phyloP scores from a whole-genome alignment of 495 filamentous ascomycete species.

The Pseudomonodictys pantanalensis region DNA sequence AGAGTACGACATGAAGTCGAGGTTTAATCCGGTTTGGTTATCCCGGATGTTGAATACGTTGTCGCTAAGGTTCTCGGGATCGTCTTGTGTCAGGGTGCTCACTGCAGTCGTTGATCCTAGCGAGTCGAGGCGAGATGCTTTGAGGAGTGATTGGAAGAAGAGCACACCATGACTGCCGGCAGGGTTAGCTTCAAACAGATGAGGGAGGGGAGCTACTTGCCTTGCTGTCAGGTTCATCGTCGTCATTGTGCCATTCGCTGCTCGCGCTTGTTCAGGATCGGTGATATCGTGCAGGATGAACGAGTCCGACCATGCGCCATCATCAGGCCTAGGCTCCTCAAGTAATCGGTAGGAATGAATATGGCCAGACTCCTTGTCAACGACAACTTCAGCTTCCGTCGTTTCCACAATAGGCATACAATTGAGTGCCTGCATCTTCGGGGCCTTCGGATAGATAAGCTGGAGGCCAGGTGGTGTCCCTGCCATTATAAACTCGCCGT shows the following conservation, averaged over 20 bases:
- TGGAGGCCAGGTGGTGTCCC: no score
- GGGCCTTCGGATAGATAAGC: not conserved
- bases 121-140: not conserved
- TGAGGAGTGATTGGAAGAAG: not conserved
- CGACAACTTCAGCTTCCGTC: not conserved
- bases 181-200: not conserved
- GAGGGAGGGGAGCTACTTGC: no score
- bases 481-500: no score
- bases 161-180: not conserved
- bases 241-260: not conserved
- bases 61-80: not conserved
- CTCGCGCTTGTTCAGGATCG: not conserved
- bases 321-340: not conserved
- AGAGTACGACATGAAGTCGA: not conserved
- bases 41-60: not conserved
- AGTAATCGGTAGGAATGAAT: not conserved
- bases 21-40: not conserved
- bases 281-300: not conserved
- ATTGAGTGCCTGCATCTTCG: not conserved
- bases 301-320: not conserved
- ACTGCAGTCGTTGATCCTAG: not conserved
- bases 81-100: not conserved
- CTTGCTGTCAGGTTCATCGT: no score
- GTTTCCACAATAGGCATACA: not conserved
- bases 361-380: not conserved